Percentiles rank a stretch among this genome's conserved stretches.
phyloP scores from a whole-genome alignment of 2,329 filamentous ascomycete genomes.

The Aspergillus niger region DNA sequence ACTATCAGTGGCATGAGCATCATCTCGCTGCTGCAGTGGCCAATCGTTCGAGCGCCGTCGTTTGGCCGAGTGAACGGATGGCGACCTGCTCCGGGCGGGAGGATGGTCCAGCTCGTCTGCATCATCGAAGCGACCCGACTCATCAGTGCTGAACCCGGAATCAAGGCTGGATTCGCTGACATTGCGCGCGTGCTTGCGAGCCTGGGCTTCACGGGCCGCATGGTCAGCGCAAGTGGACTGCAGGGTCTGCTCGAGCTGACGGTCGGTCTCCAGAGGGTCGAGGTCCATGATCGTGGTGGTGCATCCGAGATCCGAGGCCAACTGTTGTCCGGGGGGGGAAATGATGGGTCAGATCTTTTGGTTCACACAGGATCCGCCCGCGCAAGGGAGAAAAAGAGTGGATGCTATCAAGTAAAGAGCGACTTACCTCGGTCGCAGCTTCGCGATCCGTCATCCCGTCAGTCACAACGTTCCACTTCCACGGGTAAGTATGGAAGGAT shows the following conservation, averaged over 20 bases:
- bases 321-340: constrained; percentile 10
- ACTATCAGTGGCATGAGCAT: not conserved
- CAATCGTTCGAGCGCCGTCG: constrained; percentile 49
- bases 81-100: constrained; percentile 22
- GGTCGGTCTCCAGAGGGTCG: constrained; percentile 24
- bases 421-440: not conserved
- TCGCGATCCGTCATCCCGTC: not conserved
- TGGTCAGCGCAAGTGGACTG: constrained; percentile 19
- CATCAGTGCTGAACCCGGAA: constrained; percentile 33
- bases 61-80: constrained; percentile 41
- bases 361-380: not conserved
- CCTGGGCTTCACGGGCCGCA: constrained; percentile 20
- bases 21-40: constrained; percentile 30
- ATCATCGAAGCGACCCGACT: constrained; percentile 39
- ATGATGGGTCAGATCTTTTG: not conserved
- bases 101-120: constrained; percentile 31
- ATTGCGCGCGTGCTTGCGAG: constrained; percentile 33
- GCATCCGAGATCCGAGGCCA: constrained; percentile 9
- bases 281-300: constrained; percentile 13
- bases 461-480: not conserved
- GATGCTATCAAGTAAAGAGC: not conserved
- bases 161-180: constrained; percentile 22
- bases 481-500: not conserved
- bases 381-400: constrained; percentile 11
- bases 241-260: constrained; percentile 27